Evolutionary conservation across 1,284 basidiomycete genomes (phyloP).

Genomic region (Trichosporon asahii): DNA sequence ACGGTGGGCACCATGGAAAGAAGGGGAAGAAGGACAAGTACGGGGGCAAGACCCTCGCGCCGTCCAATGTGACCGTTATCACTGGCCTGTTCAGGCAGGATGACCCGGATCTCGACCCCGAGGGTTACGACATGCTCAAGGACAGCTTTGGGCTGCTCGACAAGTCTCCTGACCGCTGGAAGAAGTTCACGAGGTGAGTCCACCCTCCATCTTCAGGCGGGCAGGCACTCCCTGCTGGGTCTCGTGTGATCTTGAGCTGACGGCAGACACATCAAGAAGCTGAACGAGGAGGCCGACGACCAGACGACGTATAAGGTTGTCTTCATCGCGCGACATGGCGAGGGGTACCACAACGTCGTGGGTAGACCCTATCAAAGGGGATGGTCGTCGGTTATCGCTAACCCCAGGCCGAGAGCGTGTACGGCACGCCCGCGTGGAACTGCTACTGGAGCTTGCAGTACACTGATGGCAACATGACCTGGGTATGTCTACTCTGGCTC

Average conservation of each 20-base stretch:
- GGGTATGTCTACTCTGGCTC: slow-evolving; percentile 27
- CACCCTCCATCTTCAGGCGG: too few relatives aligned
- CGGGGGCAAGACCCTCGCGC: slow-evolving; percentile 25
- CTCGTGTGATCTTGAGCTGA: not conserved
- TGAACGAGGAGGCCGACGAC: slow-evolving; percentile 34
- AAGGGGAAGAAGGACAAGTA: slow-evolving; percentile 10
- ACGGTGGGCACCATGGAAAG: not conserved
- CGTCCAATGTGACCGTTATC: slow-evolving; percentile 32
- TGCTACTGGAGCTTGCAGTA: slow-evolving; percentile 31
- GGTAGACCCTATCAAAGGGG: too few relatives aligned
- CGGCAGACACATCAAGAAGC: slow-evolving; percentile 25
- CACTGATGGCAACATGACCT: slow-evolving; percentile 38
- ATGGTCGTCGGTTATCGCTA: too few relatives aligned
- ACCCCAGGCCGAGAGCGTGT: slow-evolving; percentile 36
- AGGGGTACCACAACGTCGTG: slow-evolving; percentile 41
- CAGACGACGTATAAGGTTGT: slow-evolving; percentile 46
- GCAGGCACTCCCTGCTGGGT: not conserved
- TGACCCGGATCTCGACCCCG: slow-evolving; percentile 24
- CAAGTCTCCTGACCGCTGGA: slow-evolving; percentile 29
- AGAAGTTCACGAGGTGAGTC: slow-evolving; percentile 23
- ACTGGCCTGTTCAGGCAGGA: slow-evolving; percentile 27
- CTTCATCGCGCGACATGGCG: slow-evolving; percentile 49
- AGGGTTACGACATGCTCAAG: slow-evolving; percentile 32
- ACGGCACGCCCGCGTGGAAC: slow-evolving; percentile 48
- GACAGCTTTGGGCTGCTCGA: slow-evolving; percentile 44